phyloP scores from a whole-genome alignment of 164 flowering plant species.

The Vitis amurensis region DNA sequence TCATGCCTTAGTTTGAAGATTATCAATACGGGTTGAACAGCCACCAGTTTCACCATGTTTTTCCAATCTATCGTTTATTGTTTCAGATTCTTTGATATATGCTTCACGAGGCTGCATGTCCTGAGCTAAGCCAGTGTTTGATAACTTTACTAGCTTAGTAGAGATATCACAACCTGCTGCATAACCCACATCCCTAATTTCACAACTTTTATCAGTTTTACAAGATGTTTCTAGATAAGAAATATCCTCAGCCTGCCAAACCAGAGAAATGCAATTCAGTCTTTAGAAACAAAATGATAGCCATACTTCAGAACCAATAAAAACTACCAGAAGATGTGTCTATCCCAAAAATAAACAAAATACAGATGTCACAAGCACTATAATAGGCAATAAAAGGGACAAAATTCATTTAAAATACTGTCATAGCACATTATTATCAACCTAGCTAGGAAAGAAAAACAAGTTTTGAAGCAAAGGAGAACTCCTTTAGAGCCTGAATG shows the following conservation, averaged over 20 bases:
- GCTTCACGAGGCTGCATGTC: constrained; percentile 13
- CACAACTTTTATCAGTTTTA: constrained; percentile 16
- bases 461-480: too few species aligned
- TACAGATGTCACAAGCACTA: too few species aligned
- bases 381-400: too few species aligned
- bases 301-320: not conserved
- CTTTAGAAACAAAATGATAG: not conserved
- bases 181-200: constrained; percentile 15
- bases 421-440: too few species aligned
- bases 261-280: constrained; percentile 7
- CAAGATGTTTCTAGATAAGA: constrained; percentile 34
- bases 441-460: too few species aligned
- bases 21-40: constrained; percentile 13
- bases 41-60: constrained; percentile 13
- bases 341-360: too few species aligned
- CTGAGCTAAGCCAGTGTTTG: constrained; percentile 2
- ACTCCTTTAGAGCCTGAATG: too few species aligned
- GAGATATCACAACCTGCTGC: constrained; percentile 13
- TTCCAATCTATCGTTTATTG: not conserved
- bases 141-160: constrained; percentile 10
- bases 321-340: not conserved
- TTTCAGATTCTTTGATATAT: constrained; percentile 12
- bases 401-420: too few species aligned
- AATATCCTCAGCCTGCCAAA: constrained; percentile 64
- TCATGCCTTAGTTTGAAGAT: constrained; percentile 25